Conservation (phyloP, 306 rosid species). For the Canavalia ensiformis region DNA sequence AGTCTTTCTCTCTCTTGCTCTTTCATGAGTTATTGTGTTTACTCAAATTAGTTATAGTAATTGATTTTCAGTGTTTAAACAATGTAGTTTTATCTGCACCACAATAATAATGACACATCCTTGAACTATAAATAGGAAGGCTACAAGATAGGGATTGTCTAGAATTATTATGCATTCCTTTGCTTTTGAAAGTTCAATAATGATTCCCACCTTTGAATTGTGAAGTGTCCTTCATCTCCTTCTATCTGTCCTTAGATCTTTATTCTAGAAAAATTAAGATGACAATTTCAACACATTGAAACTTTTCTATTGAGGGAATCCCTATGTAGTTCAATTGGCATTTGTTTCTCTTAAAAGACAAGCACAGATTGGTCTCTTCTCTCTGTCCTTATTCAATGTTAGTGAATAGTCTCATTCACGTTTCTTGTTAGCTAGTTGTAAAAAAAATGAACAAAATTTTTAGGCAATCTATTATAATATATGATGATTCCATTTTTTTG, state of each 20-base stretch:
- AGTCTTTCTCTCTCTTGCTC: background rate
- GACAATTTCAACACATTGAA: background rate
- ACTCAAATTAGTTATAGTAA: conserved; percentile 11
- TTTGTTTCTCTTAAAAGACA: conserved; percentile 4
- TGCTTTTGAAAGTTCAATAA: conserved; percentile 46
- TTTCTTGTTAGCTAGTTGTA: background rate
- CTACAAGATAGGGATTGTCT: conserved; percentile 45
- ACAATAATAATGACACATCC: conserved; percentile 44
- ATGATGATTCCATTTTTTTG: background rate
- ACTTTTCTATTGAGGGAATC: background rate
- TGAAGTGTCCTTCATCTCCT: conserved; percentile 15
- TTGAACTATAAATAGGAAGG: conserved; percentile 32
- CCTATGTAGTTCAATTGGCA: conserved; percentile 3
- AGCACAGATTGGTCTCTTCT: background rate
- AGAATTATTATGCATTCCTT: conserved; percentile 30
- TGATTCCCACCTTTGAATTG: conserved; percentile 34
- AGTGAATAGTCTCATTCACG: conserved; percentile 1
- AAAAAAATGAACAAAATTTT: background rate
- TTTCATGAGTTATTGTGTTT: background rate
- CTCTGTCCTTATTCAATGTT: background rate
- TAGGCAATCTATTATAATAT: background rate
- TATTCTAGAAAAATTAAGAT: conserved; percentile 12
- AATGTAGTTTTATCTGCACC: conserved; percentile 41
- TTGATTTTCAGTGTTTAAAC: conserved; percentile 38
- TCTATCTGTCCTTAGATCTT: background rate